Evolutionary conservation across 495 filamentous ascomycete species (phyloP).

Genomic region (Hypoxylon crocopeplum): DNA sequence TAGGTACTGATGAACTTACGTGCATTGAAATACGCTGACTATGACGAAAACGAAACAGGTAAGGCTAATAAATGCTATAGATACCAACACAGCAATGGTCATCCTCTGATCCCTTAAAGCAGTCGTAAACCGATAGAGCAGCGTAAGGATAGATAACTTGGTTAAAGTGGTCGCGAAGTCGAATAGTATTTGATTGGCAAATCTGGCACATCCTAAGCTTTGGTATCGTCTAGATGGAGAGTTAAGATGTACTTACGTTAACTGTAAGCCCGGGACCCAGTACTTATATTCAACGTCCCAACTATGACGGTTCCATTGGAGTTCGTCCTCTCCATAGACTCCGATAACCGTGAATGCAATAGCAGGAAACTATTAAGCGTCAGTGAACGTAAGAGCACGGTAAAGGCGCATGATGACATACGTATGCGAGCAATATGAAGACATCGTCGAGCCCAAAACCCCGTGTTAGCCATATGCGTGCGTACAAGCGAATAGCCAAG

Average conservation of each 20-base stretch:
- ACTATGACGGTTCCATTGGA: conserved; percentile 63
- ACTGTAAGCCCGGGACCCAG: conserved; percentile 47
- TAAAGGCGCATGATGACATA: conserved; percentile 8
- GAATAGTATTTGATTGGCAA: conserved; percentile 62
- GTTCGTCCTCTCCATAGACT: conserved; percentile 48
- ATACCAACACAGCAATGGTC: conserved; percentile 44
- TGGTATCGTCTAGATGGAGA: not conserved
- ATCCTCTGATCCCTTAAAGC: conserved; percentile 28
- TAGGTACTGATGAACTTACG: conserved; percentile 47
- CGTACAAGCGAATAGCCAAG: conserved; percentile 56
- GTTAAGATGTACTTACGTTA: conserved; percentile 39
- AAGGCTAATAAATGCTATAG: conserved; percentile 53
- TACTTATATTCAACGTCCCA: conserved; percentile 56
- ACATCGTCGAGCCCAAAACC: conserved; percentile 59
- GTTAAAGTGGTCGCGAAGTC: conserved; percentile 59
- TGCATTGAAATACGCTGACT: conserved; percentile 63
- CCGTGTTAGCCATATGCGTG: conserved; percentile 50
- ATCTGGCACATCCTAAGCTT: conserved; percentile 33
- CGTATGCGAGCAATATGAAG: conserved; percentile 50
- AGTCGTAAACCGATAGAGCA: conserved; percentile 45
- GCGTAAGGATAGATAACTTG: conserved; percentile 64
- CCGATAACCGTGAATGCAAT: conserved; percentile 55
- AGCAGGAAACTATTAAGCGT: conserved; percentile 32
- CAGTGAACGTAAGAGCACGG: conserved; percentile 16
- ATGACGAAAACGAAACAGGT: conserved; percentile 57